A percentile compares a stretch with the other conserved stretches of the same genome.
Evolutionary conservation across 2,329 filamentous ascomycete genomes (phyloP).

Genomic region (Cordyceps javanica): DNA sequence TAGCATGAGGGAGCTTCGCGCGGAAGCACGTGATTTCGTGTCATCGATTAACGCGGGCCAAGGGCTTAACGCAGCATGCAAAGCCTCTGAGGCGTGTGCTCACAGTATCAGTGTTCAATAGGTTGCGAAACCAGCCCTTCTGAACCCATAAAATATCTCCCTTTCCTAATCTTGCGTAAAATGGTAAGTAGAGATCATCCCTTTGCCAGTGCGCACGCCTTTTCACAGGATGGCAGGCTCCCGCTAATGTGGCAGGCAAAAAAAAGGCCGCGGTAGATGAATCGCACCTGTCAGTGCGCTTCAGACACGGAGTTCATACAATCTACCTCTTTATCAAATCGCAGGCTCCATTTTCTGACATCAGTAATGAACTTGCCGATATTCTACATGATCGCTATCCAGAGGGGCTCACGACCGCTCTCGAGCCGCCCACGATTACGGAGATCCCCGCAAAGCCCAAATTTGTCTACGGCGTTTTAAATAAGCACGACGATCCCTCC

Average conservation of each 20-base stretch:
- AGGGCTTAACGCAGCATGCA: not conserved
- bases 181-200: not conserved
- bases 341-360: constrained; percentile 46
- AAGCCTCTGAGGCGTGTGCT: not conserved
- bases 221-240: too few relatives aligned
- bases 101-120: not conserved
- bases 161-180: not conserved
- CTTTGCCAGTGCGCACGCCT: constrained; percentile 1
- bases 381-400: constrained; percentile 54
- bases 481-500: constrained; percentile 36
- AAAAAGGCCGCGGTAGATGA: constrained; percentile 32
- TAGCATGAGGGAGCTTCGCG: not conserved
- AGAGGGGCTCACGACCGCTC: constrained; percentile 38
- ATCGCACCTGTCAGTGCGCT: constrained; percentile 57
- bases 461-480: constrained; percentile 42
- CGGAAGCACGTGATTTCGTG: constrained; percentile 12
- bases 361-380: constrained; percentile 53
- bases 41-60: constrained; percentile 6
- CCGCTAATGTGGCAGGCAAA: not conserved
- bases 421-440: constrained; percentile 27
- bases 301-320: constrained; percentile 68
- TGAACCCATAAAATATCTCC: not conserved
- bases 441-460: constrained; percentile 34
- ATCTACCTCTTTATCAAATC: constrained; percentile 61
- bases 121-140: not conserved